phyloP scores from a whole-genome alignment of 2,329 filamentous ascomycete species.

The Sclerotinia subarctica region DNA sequence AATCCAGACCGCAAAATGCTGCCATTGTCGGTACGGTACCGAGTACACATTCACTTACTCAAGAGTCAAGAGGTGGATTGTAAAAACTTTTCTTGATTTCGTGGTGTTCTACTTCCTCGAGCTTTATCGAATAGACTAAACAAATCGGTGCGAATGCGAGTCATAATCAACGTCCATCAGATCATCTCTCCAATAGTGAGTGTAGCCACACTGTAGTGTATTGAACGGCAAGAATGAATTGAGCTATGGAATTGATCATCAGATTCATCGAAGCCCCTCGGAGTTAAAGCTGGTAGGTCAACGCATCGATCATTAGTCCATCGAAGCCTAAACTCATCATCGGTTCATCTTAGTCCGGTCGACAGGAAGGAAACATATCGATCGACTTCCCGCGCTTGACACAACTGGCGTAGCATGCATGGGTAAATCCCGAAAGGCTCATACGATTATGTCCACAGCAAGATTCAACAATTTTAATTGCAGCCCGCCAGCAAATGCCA shows the following conservation, averaged over 20 bases:
- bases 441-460: neutral
- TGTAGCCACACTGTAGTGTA: neutral
- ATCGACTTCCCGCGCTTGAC: no score
- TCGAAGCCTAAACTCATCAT: neutral
- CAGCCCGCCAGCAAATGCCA: neutral
- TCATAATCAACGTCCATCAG: neutral
- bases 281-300: neutral
- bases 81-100: neutral
- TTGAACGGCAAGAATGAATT: neutral
- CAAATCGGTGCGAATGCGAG: neutral
- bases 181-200: neutral
- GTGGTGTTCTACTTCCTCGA: no score
- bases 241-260: neutral
- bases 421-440: neutral
- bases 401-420: neutral
- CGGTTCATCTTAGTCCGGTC: neutral
- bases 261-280: neutral
- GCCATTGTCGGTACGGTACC: no score
- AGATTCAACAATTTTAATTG: neutral
- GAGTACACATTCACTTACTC: neutral
- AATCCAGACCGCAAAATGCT: neutral
- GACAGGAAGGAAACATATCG: neutral
- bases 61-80: neutral
- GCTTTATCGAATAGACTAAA: slow-evolving; percentile 2
- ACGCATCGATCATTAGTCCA: neutral